A percentile compares a stretch with the other conserved stretches of the same genome.
These are phyloP conservation scores for Hymenotorrendiella dingleyae DNA, from an alignment of 2,329 filamentous ascomycete genomes.

Conservation along the genomic window DNA sequence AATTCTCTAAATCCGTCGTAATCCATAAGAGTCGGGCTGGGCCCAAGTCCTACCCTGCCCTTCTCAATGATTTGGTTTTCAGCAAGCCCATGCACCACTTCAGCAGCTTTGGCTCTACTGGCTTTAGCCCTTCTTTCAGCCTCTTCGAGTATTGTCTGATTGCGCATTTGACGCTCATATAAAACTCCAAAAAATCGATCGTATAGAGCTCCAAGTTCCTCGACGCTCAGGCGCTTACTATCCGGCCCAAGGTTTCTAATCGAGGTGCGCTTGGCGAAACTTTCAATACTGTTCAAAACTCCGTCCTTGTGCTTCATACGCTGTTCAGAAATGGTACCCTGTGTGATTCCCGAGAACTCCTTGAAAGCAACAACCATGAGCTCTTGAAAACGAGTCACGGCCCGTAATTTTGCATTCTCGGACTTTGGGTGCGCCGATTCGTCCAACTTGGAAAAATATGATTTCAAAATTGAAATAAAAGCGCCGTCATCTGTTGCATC, in stretches of 20 bases:
- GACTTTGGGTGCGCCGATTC: constrained; percentile 95
- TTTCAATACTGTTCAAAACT: constrained; percentile 93
- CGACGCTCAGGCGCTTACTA: constrained; percentile 80
- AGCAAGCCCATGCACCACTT: constrained; percentile 35
- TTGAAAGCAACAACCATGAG: constrained; percentile 99
- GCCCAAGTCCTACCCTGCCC: constrained; percentile 79
- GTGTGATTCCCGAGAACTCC: constrained; percentile 92
- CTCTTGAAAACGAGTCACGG: constrained; percentile 94
- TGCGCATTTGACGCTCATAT: constrained; percentile 85
- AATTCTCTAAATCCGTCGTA: constrained; percentile 96
- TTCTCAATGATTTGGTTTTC: constrained; percentile 61
- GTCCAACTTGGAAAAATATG: constrained; percentile 87
- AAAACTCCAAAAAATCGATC: constrained; percentile 89
- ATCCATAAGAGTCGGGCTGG: constrained; percentile 91
- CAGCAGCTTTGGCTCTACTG: constrained; percentile 47
- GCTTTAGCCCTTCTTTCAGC: constrained; percentile 60
- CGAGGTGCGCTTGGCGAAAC: constrained; percentile 92
- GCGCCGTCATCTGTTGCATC: constrained; percentile 92
- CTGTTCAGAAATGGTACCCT: constrained; percentile 83
- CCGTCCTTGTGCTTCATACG: constrained; percentile 89
- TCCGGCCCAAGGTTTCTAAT: constrained; percentile 94
- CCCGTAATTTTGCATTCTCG: constrained; percentile 87
- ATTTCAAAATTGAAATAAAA: constrained; percentile 93
- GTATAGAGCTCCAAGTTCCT: constrained; percentile 85
- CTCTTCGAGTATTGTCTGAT: constrained; percentile 71